Evolutionary conservation across 331 rosid genomes (phyloP).

Genomic region (Quercus phellos): DNA sequence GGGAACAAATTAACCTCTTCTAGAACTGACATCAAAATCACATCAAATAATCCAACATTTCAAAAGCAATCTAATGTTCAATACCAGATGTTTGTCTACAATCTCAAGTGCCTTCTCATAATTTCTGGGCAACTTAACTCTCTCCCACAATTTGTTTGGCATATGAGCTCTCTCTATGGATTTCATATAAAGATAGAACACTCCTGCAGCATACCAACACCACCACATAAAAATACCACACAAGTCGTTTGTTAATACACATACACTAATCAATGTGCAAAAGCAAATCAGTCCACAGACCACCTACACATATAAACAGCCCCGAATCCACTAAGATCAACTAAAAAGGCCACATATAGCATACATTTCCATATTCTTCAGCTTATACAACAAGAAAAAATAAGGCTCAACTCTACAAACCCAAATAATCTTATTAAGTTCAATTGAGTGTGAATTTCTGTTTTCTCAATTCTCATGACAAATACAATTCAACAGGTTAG

Average conservation of each 20-base stretch:
- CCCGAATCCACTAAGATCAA: not conserved
- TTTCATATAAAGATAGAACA: constrained; percentile 95
- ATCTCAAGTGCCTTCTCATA: constrained; percentile 60
- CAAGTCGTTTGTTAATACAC: not conserved
- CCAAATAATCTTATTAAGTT: not conserved
- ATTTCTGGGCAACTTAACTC: constrained; percentile 79
- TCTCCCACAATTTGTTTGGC: constrained; percentile 92
- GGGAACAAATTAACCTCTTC: constrained; percentile 1
- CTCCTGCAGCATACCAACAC: constrained; percentile 50
- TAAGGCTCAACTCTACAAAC: constrained; percentile 1
- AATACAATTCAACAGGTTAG: not conserved
- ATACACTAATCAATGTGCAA: not conserved
- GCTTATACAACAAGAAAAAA: not conserved
- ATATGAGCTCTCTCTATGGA: constrained; percentile 96
- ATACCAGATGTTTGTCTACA: constrained; percentile 55
- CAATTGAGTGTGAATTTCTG: not conserved
- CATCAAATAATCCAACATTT: not conserved
- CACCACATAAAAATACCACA: not conserved
- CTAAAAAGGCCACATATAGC: not conserved
- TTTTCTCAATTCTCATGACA: not conserved
- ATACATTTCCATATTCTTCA: not conserved
- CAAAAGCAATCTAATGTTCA: not conserved
- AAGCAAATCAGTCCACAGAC: not conserved
- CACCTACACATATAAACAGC: not conserved
- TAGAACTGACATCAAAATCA: not conserved